phyloP scores from a whole-genome alignment of 2,329 filamentous ascomycete genomes.

The Colletotrichum incanum region DNA sequence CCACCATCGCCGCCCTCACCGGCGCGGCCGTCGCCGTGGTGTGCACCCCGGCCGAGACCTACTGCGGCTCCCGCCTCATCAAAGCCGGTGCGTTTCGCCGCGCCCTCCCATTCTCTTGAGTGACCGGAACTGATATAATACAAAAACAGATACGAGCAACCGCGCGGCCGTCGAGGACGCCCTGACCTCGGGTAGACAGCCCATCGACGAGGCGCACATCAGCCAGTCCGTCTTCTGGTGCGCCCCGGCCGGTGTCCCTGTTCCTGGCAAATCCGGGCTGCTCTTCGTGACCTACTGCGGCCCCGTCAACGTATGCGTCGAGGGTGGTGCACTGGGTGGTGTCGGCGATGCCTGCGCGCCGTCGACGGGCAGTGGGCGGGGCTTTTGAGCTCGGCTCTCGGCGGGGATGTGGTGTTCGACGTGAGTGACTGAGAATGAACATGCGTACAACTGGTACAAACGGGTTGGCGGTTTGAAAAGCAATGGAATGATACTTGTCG shows the following conservation, averaged over 20 bases:
- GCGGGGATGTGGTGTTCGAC: background rate
- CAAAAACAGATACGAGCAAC: slow-evolving; percentile 11
- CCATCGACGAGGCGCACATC: slow-evolving; percentile 29
- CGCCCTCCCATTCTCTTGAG: background rate
- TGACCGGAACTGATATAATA: background rate
- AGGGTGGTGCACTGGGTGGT: slow-evolving; percentile 32
- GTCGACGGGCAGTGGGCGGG: background rate
- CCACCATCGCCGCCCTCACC: slow-evolving; percentile 1
- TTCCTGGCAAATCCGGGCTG: slow-evolving; percentile 19
- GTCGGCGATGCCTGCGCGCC: slow-evolving; percentile 31
- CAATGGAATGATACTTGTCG: background rate
- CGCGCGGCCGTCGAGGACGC: slow-evolving; percentile 13
- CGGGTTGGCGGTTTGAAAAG: background rate
- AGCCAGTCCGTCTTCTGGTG: slow-evolving; percentile 38
- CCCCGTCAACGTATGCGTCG: slow-evolving; percentile 11
- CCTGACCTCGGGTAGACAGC: slow-evolving; percentile 21
- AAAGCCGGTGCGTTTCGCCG: slow-evolving; percentile 14
- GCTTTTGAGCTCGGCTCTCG: background rate
- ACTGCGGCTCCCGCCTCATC: slow-evolving; percentile 37
- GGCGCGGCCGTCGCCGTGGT: slow-evolving; percentile 2
- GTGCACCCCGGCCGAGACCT: slow-evolving; percentile 29
- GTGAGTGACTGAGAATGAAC: background rate
- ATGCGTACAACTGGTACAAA: background rate
- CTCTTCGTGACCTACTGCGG: slow-evolving; percentile 39
- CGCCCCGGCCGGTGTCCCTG: slow-evolving; percentile 25